Conservation (phyloP, 805 yeast species). For the Candida mattraensis region DNA sequence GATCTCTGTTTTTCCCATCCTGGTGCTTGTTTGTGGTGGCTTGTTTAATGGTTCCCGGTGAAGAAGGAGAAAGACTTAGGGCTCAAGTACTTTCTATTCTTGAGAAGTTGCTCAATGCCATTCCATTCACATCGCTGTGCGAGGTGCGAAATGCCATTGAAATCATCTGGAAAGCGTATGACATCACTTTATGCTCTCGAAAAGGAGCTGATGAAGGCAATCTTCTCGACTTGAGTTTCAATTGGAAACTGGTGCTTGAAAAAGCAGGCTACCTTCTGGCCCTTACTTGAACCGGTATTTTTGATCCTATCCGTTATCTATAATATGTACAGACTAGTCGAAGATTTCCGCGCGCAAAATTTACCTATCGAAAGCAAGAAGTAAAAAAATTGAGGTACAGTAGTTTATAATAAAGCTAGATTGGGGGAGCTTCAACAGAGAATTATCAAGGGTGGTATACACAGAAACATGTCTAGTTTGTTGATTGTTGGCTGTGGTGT, state of each 20-base stretch:
- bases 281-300: too few relatives aligned
- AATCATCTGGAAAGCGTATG: conserved; percentile 31
- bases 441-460: too few relatives aligned
- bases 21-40: conserved; percentile 33
- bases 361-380: too few relatives aligned
- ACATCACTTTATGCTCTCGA: conserved; percentile 13
- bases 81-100: conserved; percentile 22
- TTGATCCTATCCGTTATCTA: too few relatives aligned
- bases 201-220: background rate
- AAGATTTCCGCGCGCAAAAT: too few relatives aligned
- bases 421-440: too few relatives aligned
- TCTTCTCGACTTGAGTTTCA: conserved; percentile 1
- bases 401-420: too few relatives aligned
- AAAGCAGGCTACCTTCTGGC: conserved; percentile 3
- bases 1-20: conserved; percentile 27
- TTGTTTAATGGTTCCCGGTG: conserved; percentile 15
- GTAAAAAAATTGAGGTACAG: too few relatives aligned
- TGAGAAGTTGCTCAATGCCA: conserved; percentile 19
- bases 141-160: conserved; percentile 26
- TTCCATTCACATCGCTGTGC: conserved; percentile 30
- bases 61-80: conserved; percentile 20
- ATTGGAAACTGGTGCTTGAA: conserved; percentile 2
- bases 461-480: conserved; percentile 16
- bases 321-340: too few relatives aligned
- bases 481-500: conserved; percentile 42